phyloP scores from a whole-genome alignment of 192 early-diverging fungal genomes.

The Ambispora gerdemannii region DNA sequence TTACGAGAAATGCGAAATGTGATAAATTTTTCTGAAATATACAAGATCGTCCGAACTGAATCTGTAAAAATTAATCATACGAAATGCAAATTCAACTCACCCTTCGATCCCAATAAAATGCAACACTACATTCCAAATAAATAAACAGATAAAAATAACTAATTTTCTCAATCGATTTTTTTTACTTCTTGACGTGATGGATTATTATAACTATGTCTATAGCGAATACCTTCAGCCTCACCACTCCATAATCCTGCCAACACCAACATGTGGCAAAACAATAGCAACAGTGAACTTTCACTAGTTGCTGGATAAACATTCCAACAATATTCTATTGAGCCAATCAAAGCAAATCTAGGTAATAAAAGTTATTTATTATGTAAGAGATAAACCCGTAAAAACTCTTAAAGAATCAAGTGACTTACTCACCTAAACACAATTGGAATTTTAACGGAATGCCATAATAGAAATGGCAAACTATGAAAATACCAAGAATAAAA shows the following conservation, averaged over 20 bases:
- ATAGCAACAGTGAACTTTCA: slow-evolving; percentile 35
- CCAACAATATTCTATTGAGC: slow-evolving; percentile 74
- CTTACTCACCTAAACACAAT: slow-evolving; percentile 18
- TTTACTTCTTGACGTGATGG: too few relatives aligned
- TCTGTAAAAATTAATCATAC: too few relatives aligned
- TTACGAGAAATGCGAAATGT: too few relatives aligned
- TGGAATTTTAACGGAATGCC: slow-evolving; percentile 47
- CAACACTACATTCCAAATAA: too few relatives aligned
- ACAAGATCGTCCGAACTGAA: too few relatives aligned
- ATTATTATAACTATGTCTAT: too few relatives aligned
- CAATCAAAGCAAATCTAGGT: slow-evolving; percentile 35
- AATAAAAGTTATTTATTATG: not conserved
- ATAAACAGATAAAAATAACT: too few relatives aligned
- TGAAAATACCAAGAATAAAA: slow-evolving; percentile 96
- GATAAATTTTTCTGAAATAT: too few relatives aligned
- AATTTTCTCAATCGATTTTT: too few relatives aligned
- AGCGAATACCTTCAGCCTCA: slow-evolving; percentile 12
- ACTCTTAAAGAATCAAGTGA: slow-evolving; percentile 6
- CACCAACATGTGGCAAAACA: slow-evolving; percentile 33
- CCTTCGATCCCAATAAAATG: too few relatives aligned
- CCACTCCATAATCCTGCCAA: slow-evolving; percentile 39
- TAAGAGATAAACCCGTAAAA: slow-evolving; percentile 1
- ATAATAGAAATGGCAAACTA: slow-evolving; percentile 78
- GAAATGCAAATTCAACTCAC: too few relatives aligned
- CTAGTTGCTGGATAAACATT: slow-evolving; percentile 83